phyloP scores from a whole-genome alignment of 2,329 filamentous ascomycete genomes.

The Talaromyces sp. region DNA sequence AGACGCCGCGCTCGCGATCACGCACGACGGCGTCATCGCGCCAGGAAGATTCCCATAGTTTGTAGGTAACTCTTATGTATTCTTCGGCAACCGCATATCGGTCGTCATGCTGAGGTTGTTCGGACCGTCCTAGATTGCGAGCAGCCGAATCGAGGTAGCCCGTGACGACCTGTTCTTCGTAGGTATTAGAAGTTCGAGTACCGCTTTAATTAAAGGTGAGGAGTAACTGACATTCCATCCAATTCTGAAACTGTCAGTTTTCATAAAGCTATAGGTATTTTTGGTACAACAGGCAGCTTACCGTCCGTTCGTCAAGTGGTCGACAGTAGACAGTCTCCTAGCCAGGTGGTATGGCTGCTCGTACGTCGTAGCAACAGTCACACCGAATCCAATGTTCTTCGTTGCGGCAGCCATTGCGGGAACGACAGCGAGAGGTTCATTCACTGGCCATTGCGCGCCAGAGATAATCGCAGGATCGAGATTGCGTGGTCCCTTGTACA shows the following conservation, averaged over 20 bases:
- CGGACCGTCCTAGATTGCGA: constrained; percentile 56
- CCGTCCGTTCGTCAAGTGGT: constrained; percentile 64
- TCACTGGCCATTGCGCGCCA: constrained; percentile 69
- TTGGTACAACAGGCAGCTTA: constrained; percentile 23
- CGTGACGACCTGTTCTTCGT: constrained; percentile 55
- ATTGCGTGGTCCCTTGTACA: constrained; percentile 61
- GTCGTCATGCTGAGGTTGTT: constrained; percentile 62
- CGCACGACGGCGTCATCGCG: constrained; percentile 62
- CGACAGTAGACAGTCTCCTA: constrained; percentile 61
- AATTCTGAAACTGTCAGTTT: constrained; percentile 34
- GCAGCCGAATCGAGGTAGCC: constrained; percentile 66
- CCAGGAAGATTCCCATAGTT: constrained; percentile 66
- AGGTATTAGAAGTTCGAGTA: not conserved
- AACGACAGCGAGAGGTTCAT: constrained; percentile 62
- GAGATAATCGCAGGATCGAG: constrained; percentile 59
- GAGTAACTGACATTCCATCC: constrained; percentile 52
- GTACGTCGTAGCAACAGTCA: constrained; percentile 66
- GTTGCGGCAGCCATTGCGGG: constrained; percentile 67
- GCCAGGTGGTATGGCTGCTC: constrained; percentile 67
- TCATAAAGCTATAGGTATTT: not conserved
- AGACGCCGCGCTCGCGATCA: constrained; percentile 57
- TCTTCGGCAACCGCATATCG: constrained; percentile 63
- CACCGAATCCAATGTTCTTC: constrained; percentile 64
- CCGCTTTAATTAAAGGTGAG: not conserved
- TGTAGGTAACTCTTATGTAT: constrained; percentile 63